Conservation (phyloP, 257 asterid genomes). For the Gentiana dahurica region DNA sequence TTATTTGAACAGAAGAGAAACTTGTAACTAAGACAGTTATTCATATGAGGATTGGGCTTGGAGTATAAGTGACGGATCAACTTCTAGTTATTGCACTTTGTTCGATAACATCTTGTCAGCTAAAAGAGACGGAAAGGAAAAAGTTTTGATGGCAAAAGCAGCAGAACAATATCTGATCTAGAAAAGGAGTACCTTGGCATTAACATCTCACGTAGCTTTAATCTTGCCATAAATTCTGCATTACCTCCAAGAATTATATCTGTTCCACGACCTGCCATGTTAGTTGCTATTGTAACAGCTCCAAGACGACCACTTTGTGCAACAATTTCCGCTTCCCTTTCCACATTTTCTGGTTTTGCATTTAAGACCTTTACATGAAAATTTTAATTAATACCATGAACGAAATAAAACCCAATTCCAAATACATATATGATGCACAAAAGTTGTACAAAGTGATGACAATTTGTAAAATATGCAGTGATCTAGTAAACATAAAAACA, state of each 20-base stretch:
- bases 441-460: conserved; percentile 3
- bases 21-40: no score
- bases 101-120: not conserved
- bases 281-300: conserved; percentile 96
- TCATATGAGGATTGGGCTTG: no score
- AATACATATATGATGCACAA: not conserved
- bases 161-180: not conserved
- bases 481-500: conserved; percentile 15
- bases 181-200: conserved; percentile 73
- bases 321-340: conserved; percentile 99
- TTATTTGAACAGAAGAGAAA: no score
- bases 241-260: conserved; percentile 99
- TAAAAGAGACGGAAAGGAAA: not conserved
- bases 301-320: conserved; percentile 99
- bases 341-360: conserved; percentile 99
- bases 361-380: conserved; percentile 56
- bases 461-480: conserved; percentile 2
- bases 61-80: no score
- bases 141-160: not conserved
- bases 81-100: not conserved
- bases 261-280: conserved; percentile 99
- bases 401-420: conserved; percentile 5
- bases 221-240: conserved; percentile 98
- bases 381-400: conserved; percentile 1
- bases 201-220: conserved; percentile 95